phyloP scores from a whole-genome alignment of 192 early-diverging fungal genomes.

The Entrophospora sp. region DNA sequence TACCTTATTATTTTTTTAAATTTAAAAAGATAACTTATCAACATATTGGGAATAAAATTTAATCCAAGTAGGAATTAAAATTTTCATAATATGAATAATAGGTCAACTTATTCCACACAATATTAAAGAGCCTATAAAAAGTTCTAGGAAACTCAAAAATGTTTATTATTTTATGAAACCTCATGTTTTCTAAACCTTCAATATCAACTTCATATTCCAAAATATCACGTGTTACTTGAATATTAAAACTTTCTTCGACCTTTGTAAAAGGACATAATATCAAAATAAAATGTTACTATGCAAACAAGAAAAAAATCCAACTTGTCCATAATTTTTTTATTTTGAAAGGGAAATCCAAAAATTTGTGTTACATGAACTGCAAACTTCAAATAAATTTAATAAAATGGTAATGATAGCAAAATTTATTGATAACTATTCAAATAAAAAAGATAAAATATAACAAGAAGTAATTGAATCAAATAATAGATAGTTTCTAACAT shows the following conservation, averaged over 20 bases:
- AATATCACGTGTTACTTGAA: conserved; percentile 90
- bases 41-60: conserved; percentile 30
- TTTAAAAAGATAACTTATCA: conserved; percentile 22
- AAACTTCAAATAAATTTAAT: too few species aligned
- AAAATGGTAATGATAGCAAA: too few species aligned
- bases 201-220: conserved; percentile 43
- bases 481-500: too few species aligned
- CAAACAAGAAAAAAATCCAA: conserved; percentile 1
- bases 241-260: conserved; percentile 95
- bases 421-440: too few species aligned
- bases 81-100: conserved; percentile 25
- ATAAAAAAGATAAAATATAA: too few species aligned
- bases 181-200: conserved; percentile 20
- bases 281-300: conserved; percentile 26
- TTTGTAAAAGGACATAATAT: conserved; percentile 74
- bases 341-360: too few species aligned
- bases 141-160: conserved; percentile 55
- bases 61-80: conserved; percentile 19
- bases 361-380: too few species aligned
- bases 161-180: background rate
- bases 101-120: conserved; percentile 44
- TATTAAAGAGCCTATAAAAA: conserved; percentile 78
- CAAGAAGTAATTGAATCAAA: too few species aligned
- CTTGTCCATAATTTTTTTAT: conserved; percentile 18
- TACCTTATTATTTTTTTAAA: too few species aligned